These are phyloP conservation scores for Adansonia gregorii DNA, from an alignment of 441 rosid genomes.

Conservation along the genomic window DNA sequence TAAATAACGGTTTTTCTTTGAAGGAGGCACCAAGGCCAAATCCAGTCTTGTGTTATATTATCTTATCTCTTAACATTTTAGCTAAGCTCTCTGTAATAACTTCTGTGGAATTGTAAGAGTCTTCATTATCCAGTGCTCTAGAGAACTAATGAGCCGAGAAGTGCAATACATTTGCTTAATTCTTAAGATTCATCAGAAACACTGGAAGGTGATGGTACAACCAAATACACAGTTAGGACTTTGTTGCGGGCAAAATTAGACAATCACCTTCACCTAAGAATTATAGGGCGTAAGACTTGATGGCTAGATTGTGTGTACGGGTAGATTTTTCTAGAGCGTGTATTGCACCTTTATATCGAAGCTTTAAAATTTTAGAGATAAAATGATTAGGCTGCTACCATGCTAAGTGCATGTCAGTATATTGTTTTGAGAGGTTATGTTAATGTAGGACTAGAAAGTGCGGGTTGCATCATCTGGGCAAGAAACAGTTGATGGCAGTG, in stretches of 20 bases:
- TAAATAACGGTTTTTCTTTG: not conserved
- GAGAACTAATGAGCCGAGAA: not conserved
- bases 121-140: not conserved
- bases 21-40: not conserved
- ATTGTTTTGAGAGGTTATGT: not conserved
- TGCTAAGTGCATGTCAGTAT: not conserved
- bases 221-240: not conserved
- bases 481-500: not conserved
- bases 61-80: not conserved
- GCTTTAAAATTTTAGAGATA: not conserved
- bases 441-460: not conserved
- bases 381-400: not conserved
- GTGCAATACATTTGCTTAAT: not conserved
- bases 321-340: not conserved
- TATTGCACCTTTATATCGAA: not conserved
- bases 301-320: not conserved
- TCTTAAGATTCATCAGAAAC: not conserved
- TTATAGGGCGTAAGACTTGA: not conserved
- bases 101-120: not conserved
- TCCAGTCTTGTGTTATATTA: not conserved
- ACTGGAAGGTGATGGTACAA: not conserved
- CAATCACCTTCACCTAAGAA: not conserved
- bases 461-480: not conserved
- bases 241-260: not conserved
- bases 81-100: not conserved